Percentiles rank a stretch among this genome's conserved stretches.
Conservation (phyloP, 1,139 yeast genomes). For the Candida buenavistaensis region DNA sequence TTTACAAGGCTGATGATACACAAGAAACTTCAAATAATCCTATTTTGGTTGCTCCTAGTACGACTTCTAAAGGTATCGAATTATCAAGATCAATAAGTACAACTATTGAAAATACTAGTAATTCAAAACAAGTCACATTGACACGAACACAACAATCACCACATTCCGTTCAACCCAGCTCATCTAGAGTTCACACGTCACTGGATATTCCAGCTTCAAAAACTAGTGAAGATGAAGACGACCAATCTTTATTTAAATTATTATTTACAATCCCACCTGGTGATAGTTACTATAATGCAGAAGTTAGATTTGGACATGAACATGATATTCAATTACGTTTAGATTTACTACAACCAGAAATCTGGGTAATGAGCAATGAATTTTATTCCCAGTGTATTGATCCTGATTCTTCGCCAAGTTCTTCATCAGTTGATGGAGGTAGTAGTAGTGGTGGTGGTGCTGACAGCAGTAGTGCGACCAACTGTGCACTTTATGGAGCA, state of each 20-base stretch:
- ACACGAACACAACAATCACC: neutral
- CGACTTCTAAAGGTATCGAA: too few relatives aligned
- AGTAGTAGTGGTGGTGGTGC: too few relatives aligned
- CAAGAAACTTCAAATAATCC: neutral
- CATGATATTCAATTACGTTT: slow-evolving; percentile 24
- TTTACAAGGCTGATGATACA: too few relatives aligned
- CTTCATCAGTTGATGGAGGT: too few relatives aligned
- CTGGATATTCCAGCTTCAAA: slow-evolving; percentile 11
- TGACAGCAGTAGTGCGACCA: slow-evolving; percentile 23
- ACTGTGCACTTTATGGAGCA: slow-evolving; percentile 30
- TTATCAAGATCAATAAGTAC: neutral
- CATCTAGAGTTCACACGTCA: slow-evolving; percentile 13
- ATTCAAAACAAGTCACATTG: slow-evolving; percentile 5
- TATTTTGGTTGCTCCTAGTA: slow-evolving; percentile 7
- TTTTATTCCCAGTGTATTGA: slow-evolving; percentile 25
- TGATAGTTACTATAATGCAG: slow-evolving; percentile 18
- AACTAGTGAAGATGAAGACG: slow-evolving; percentile 20
- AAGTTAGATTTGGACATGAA: slow-evolving; percentile 13
- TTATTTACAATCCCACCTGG: slow-evolving; percentile 19
- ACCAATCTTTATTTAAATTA: slow-evolving; percentile 19
- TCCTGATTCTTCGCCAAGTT: slow-evolving; percentile 1
- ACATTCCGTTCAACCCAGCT: slow-evolving; percentile 6
- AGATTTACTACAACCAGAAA: slow-evolving; percentile 36
- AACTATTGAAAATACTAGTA: neutral
- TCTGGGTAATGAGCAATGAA: slow-evolving; percentile 36